Conservation (phyloP, 169 alveolate genomes). For the Eimeria falciformis region DNA sequence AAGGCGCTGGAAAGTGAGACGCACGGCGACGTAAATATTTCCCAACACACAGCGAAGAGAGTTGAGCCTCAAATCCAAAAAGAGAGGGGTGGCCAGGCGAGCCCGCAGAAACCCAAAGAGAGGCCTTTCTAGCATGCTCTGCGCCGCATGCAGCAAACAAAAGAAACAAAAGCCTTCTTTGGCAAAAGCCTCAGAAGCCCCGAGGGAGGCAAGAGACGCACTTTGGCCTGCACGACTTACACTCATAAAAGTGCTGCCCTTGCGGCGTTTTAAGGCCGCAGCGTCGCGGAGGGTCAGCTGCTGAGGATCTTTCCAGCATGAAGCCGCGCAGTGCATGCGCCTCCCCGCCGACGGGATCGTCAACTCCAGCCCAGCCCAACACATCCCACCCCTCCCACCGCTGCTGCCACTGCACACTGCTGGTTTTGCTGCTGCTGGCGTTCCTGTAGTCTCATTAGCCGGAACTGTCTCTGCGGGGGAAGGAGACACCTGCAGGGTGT, state of each 20-base stretch:
- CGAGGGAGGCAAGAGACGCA: neutral
- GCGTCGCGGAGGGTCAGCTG: constrained; percentile 26
- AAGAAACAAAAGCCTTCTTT: neutral
- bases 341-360: neutral
- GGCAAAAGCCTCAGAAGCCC: neutral
- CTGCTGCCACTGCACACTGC: neutral
- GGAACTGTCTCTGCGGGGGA: neutral
- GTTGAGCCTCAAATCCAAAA: constrained; percentile 36
- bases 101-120: constrained; percentile 44
- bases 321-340: neutral
- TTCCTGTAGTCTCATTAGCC: neutral
- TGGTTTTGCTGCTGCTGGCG: neutral
- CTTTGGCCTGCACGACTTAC: neutral
- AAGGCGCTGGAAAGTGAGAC: neutral
- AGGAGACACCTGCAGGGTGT: neutral
- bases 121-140: constrained; percentile 59
- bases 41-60: neutral
- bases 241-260: neutral
- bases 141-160: neutral
- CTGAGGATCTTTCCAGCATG: neutral
- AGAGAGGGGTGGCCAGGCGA: constrained; percentile 52
- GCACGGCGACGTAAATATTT: constrained; percentile 31
- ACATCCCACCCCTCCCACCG: neutral
- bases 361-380: constrained; percentile 2
- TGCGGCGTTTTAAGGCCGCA: neutral